Base-by-base conservation (phyloP, 495 filamentous ascomycete species). In the Aspergillus kassunensis region DNA sequence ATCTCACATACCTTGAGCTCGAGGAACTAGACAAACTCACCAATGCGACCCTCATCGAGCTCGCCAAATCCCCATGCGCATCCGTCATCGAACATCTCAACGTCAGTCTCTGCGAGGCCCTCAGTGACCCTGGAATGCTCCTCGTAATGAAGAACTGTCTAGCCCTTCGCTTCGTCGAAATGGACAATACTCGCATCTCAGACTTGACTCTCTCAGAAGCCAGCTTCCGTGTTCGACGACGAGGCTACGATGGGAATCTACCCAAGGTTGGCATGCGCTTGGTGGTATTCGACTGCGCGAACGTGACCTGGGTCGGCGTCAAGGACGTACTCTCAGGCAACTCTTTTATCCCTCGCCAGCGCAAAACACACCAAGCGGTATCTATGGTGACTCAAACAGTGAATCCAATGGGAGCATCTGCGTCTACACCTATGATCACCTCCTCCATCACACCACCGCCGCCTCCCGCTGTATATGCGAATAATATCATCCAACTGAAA, bases 131-230 rank as follows among this genome's bases (percentile, higher is more conserved):
- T 0, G 93, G 95, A 39, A 88, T 97, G 83, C 74, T 96, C 0
- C 87, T 83, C 16, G 72, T 98, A 13, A 74, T 98, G 56, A 87
- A 89, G 59, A 75, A 73, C 41, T 96, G 91, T 65, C 73, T 77
- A 1, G 75, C 71, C 15, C 77, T 97, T 12, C 69, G 72, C 34
- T 87, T 75, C 41, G 76, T 95, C 11, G 88, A 90, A 37, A 88
- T 97, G 83, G 93, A 98, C 67, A 97, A 97, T 65, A 98, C 93
- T 2, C 84, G 88, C 40, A 79, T 96, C 49, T 89, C 87, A 34
- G 90, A 98, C 57, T 77, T 95, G 6, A 82, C 87, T n/a, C 81
- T 98, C 12, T 81, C 84, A 55, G 93, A 96, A 72, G 92, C 91
- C 1, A 88, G 91, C 20, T 74, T 77, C 23, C 85, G 85, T 61